Base-by-base conservation (phyloP, 345 rosid genomes). In the Rhodamnia rubescens region DNA sequence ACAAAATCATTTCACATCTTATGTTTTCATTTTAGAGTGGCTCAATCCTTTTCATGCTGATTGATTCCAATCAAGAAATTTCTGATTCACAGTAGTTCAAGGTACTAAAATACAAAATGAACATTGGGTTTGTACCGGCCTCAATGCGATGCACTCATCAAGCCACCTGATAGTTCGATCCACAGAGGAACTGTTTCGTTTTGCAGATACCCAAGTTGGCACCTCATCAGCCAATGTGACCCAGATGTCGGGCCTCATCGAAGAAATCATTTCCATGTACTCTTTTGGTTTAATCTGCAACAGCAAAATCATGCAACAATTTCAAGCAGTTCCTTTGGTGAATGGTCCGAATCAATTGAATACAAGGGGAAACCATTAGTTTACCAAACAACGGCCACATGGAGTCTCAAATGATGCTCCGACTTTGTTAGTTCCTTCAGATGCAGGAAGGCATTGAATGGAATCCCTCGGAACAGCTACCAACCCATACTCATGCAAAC, bases 381-480 rank as follows among this genome's bases (percentile, higher is more conserved):
- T 50, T 90, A 95, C 96, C 96, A 93, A 59, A 84, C 53, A 83
- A 56, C 95, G 94, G 47, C 98, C 96, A 64, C 90, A 89, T 57
- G 95, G 94, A 47, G 98, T 94, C 83, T 93, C 95, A 36, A 94
- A 95, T 82, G 98, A 91, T 20, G 98, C 93, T 81, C 98, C 98
- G 14, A 83, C 0, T 91, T 88, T 93, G 84, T 92, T 95, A 40
- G 92, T 88, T 83, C 85, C 69, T 50, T 83, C 85, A 81, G 85
- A 85, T 86, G 91, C 94, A 4, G 98, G 96, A 86, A 94, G 93
- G 88, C 95, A 92, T 53, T 91, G 94, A 82, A 95, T 88, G 83
- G 96, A 94, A 90, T 95, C 96, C 90, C 96, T 90, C 14, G 92
- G 80, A 6, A 94, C 89, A 21, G 98, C 94, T 22, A 84, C 92